Evolutionary conservation across 176 grass and related monocot genomes (phyloP), one percentile per base, ranked within the genome.

Genomic region (maize (Zea mays)): DNA sequence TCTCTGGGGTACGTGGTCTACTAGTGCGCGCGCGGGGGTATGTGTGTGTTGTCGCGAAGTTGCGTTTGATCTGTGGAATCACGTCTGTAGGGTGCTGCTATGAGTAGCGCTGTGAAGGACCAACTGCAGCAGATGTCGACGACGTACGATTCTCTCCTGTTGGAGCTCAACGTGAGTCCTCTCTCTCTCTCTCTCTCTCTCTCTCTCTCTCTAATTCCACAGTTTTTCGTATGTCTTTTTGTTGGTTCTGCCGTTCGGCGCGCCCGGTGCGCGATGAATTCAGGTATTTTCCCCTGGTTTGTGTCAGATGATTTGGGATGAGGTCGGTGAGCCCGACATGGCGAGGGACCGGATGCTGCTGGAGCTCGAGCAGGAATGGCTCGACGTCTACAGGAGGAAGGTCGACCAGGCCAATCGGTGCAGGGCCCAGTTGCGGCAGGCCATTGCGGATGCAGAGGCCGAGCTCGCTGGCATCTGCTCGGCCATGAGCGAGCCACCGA

Each of bases 391-490:
- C 69, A 78, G 77, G 82, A 70, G 87, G 72, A 97, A 94, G 79
- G 87, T 94, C 13, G 87, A 97, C 65, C 81, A 75, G 65, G 91
- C 89, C n/a, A 92, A 85, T 49, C 74, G 75, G 0, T 86, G 78
- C 74, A 83, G 92, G 81, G 90, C 81, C 61, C 87, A 90, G 77
- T 76, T 99, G 55, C 67, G 71, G 59, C 87, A 90, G 48, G 71
- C 77, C 60, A 90, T 99, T 55, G 96, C 87, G 27, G 92, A 92
- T 57, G 73, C 81, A 21, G 78, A 92, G 84, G 96, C 92, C 1
- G 92, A 98, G 83, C 75, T 98, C 50, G 89, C 87, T 3, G 78
- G 80, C 45, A 92, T 94, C 48, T 98, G 91, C 19, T 92, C 92
- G 13, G 82, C 85, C 39, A 88, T 94, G 38, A 89, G 87, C 37